Base-by-base conservation (phyloP, 2,329 filamentous ascomycete genomes). In the Fusarium nanum region DNA sequence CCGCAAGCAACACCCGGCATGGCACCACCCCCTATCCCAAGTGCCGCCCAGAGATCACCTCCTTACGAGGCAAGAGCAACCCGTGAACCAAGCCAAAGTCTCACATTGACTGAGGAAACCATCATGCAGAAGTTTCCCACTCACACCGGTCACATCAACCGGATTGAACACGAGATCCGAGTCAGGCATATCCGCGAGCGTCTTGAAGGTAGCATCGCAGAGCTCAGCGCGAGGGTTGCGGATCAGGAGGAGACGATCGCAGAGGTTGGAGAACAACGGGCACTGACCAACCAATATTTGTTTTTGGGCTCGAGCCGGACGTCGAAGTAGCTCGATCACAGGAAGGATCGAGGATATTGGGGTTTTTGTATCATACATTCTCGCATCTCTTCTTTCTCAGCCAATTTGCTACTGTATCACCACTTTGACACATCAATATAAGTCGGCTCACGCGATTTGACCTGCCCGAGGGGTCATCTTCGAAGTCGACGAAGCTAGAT, bases 21-120 rank as follows among this genome's bases (percentile, higher is more conserved):
- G 6, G 10, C 18, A 37, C 6, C 18, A n/a, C 18, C 34, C 3
- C 1, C 18, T n/a, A 0, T 37, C 2, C 18, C 34, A 1, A 12
- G 0, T 37, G 1, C 34, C 18, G 18, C 10, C 18, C 34, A 12
- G 18, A 0, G 0, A 11, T 37, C 4, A 12, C 6, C 0, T 2
- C 10, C 10, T 12, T 0, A 0, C 10, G 18, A 1, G 12, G 10
- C 18, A 37, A n/a, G 6, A 0, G 5, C 10, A 37, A n/a, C 3
- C 34, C 6, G 10, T 37, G 10, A n/a, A 37, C 18, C 34, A 37
- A 37, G 18, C 10, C 18, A 11, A 37, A 37, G 34, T 6, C 18
- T 37, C 18, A 10, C 10, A n/a, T 37, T n/a, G 2, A 37, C 18
- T 7, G 34, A 37, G 34, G 34, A 37, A 6, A n/a, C 18, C 6